Evolutionary conservation across 805 yeast genomes (phyloP).

Genomic region (Kazachstania viticola): DNA sequence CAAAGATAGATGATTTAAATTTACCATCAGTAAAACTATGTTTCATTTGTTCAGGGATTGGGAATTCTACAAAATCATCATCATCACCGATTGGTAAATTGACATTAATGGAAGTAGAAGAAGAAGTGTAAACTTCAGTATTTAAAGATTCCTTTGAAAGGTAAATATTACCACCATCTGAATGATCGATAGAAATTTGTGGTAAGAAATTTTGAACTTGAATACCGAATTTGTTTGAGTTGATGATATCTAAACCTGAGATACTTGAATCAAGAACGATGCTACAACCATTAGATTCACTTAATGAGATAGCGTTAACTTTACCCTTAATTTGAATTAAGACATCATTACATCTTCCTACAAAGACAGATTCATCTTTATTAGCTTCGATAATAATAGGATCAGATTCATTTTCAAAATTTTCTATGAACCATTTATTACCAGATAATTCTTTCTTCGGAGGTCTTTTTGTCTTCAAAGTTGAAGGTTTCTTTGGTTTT

Average conservation of each 20-base stretch:
- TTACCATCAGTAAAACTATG: constrained; percentile 56
- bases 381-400: constrained; percentile 60
- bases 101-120: constrained; percentile 75
- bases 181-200: constrained; percentile 75
- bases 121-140: constrained; percentile 72
- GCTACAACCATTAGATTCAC: constrained; percentile 60
- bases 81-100: constrained; percentile 64
- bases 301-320: constrained; percentile 75
- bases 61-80: constrained; percentile 66
- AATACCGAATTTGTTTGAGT: constrained; percentile 67
- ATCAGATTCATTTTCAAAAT: constrained; percentile 50
- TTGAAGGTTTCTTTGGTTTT: constrained; percentile 75
- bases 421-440: constrained; percentile 82
- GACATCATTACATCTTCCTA: constrained; percentile 65
- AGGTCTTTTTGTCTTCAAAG: constrained; percentile 39
- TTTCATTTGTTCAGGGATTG: constrained; percentile 86
- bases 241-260: constrained; percentile 80
- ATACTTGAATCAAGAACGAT: constrained; percentile 75
- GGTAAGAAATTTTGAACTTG: constrained; percentile 81
- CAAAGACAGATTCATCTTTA: constrained; percentile 79
- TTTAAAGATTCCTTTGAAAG: constrained; percentile 59
- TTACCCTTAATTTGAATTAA: constrained; percentile 83
- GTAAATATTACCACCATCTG: constrained; percentile 76
- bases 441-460: constrained; percentile 69
- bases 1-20: constrained; percentile 61